Conservation (phyloP, 2,329 filamentous ascomycete genomes). For the Tolypocladium amazonense region DNA sequence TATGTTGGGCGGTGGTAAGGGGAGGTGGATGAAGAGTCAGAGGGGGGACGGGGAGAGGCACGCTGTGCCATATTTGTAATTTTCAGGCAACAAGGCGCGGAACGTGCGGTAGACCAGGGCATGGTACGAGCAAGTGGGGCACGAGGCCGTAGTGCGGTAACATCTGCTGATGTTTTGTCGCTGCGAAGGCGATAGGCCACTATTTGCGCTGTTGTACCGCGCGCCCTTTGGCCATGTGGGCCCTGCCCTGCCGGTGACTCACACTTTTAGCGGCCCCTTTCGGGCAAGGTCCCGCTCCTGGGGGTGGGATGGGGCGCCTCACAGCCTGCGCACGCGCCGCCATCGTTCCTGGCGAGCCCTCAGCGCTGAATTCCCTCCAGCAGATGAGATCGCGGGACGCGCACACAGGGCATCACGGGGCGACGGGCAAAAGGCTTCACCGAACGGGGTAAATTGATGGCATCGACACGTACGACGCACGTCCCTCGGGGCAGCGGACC, state of each 20-base stretch:
- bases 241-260: constrained; percentile 20
- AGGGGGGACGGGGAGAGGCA: constrained; percentile 11
- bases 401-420: not conserved
- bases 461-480: not conserved
- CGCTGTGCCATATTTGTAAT: constrained; percentile 28
- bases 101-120: constrained; percentile 5
- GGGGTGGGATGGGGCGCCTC: constrained; percentile 6
- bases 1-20: constrained; percentile 19
- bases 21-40: constrained; percentile 21
- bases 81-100: constrained; percentile 32
- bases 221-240: constrained; percentile 13
- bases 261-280: constrained; percentile 18
- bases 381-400: not conserved
- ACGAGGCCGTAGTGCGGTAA: not conserved
- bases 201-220: constrained; percentile 2
- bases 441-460: not conserved
- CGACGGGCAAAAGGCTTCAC: not conserved
- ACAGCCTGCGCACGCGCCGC: not conserved
- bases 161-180: not conserved
- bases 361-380: not conserved
- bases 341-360: not conserved
- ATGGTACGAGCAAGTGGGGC: not conserved
- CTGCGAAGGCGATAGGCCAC: not conserved
- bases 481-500: no score
- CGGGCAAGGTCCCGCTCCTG: constrained; percentile 14